Evolutionary conservation across 805 yeast genomes (phyloP), one percentile per base, ranked within the genome.

Genomic region (Suhomyces prunicola): DNA sequence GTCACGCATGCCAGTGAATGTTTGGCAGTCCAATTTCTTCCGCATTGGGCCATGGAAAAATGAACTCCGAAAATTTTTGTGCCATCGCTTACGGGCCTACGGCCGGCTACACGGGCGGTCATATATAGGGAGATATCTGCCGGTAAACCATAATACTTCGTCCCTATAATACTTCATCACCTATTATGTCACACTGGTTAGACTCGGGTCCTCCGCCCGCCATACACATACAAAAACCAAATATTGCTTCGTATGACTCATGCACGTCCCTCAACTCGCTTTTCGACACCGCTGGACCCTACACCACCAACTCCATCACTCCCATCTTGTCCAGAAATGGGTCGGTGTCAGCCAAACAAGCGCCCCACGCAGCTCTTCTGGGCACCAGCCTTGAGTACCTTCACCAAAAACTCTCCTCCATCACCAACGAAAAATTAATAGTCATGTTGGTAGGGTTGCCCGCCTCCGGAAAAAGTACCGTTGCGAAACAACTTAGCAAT

Each of bases 371-470:
- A 27, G 31, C 50, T 15, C 22, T 39, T 39, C 42, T 39, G 42
- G 42, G 42, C 10, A 5, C 12, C 42, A 17, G 42, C 42, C 36
- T 44, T 9, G 47, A 26, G 23, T 26, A 44, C 15, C 36, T 44
- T n/a, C 31, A 42, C 19, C 42, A 22, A n/a, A 35, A n/a, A 12
- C 46, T 29, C 47, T 29, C 7, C 40, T 26, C 45, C 23, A 36
- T 26, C 26, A 19, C 42, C 8, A 45, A 40, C 52, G 58, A 65
- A 57, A 51, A 59, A 63, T 35, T 54, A 46, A 56, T 67, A n/a
- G 60, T 72, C 41, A 58, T 74, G 52, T 56, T 74, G 48, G 74
- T 73, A 6, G 79, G 79, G 1, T 66, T 74, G 48, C 79, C 79
- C 0, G 79, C 78, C 1, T 63, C 69, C 3, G 79, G 79, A 2